Evolutionary conservation across 768 basidiomycete genomes (phyloP), one percentile per base, ranked within the genome.

Genomic region (Hemileccinum impolitum): DNA sequence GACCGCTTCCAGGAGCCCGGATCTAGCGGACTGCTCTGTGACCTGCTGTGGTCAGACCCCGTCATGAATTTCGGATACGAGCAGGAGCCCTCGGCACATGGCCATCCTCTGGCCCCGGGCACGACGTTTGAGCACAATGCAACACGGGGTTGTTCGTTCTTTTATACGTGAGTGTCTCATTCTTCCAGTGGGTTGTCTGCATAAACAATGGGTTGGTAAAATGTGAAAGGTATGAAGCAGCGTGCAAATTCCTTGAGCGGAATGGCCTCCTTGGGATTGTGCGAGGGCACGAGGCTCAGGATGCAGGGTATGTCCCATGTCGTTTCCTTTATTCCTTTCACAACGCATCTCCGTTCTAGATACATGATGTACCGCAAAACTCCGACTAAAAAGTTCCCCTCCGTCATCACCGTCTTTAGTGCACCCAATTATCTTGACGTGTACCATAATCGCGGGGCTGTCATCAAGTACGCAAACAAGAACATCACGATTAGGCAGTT

Each of bases 351-450:
- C 28, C 6, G 30, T 17, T 25, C 62, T 55, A 89, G 89, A 36
- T 94, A 90, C 63, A 85, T 87, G 45, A 97, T 98, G 94, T 88
- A 92, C 68, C 83, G 90, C 54, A 94, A 94, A 70, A 96, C 95
- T 0, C 90, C 90, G 39, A 88, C 85, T 34, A 94, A 91, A 62
- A 93, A 91, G 51, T 98, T 97, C 70, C 95, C 95, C 1, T 93
- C 92, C 0, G 93, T 98, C 26, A 97, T 98, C 71, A 98, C 95
- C 32, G 91, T 99, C 55, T 99, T 99, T 72, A 92, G 89, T 14
- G 96, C 95, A 0, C 96, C 96, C 13, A 95, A 97, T 65, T 98
- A 97, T 65, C 84, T 97, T 55, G 96, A 98, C 64, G 91, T 93
- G 6, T 97, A 98, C 71, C 87, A 92, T 66, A 99, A 99, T 67